Percentiles rank a stretch among this genome's conserved stretches.
Conservation (phyloP, 2,329 filamentous ascomycete species). For the Elsinoe perseae region DNA sequence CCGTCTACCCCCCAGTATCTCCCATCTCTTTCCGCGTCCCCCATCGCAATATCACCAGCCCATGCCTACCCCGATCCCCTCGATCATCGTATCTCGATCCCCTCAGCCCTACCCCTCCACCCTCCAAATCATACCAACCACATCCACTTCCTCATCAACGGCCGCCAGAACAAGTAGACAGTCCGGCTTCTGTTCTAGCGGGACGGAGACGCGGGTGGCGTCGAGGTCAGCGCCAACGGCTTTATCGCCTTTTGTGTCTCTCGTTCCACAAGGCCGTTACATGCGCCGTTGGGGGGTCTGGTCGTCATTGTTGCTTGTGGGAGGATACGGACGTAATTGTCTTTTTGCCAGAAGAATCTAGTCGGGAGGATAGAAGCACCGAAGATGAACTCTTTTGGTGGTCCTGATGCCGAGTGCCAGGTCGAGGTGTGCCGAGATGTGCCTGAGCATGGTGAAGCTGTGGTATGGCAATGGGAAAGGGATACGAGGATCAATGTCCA, state of each 20-base stretch:
- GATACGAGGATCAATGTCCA: background rate
- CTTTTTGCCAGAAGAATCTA: too few species aligned
- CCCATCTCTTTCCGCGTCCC: background rate
- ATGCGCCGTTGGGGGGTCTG: background rate
- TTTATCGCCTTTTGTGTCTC: background rate
- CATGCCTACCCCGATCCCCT: background rate
- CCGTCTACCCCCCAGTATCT: background rate
- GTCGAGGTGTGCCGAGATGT: too few species aligned
- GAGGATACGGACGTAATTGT: background rate
- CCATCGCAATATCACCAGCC: background rate
- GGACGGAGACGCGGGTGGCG: background rate
- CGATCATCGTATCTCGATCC: background rate
- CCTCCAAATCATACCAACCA: too few species aligned
- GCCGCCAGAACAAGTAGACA: background rate
- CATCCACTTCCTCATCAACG: too few species aligned
- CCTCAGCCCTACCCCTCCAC: background rate
- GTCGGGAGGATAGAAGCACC: background rate
- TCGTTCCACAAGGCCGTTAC: background rate
- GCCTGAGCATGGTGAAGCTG: too few species aligned
- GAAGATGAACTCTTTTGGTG: background rate
- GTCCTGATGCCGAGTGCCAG: too few species aligned
- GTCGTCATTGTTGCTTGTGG: background rate
- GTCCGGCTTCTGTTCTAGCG: background rate
- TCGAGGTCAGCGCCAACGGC: background rate
- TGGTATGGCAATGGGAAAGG: conserved; percentile 5